These are phyloP conservation scores for Rickenella mellea DNA, from an alignment of 768 basidiomycete genomes.

Conservation along the genomic window DNA sequence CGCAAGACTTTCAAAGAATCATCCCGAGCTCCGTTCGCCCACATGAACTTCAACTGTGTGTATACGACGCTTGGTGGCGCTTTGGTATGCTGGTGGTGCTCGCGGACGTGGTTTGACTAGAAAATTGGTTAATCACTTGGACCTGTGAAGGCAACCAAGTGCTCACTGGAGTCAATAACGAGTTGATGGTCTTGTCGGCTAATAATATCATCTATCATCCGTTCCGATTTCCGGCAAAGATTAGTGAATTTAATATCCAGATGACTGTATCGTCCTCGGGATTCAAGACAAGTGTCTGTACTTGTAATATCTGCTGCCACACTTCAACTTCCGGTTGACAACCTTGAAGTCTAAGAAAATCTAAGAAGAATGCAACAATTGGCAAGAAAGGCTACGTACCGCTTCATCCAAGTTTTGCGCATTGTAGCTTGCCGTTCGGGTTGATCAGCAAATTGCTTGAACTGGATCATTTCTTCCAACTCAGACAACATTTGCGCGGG, in stretches of 20 bases:
- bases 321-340: conserved; percentile 98
- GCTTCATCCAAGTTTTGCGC: conserved; percentile 95
- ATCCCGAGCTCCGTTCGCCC: conserved; percentile 75
- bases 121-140: background rate
- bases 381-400: conserved; percentile 37
- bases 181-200: conserved; percentile 95
- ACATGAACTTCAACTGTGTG: conserved; percentile 90
- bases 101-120: conserved; percentile 38
- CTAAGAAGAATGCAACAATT: background rate
- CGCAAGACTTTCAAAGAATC: conserved; percentile 78
- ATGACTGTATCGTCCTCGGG: conserved; percentile 93
- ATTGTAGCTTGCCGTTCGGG: conserved; percentile 86
- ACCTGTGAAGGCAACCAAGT: conserved; percentile 10
- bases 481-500: conserved; percentile 98
- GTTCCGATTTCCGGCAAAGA: conserved; percentile 88
- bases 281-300: conserved; percentile 84
- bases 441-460: conserved; percentile 91
- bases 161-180: conserved; percentile 71
- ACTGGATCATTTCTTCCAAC: conserved; percentile 92
- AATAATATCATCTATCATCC: too few relatives aligned
- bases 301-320: conserved; percentile 96
- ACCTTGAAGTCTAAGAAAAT: conserved; percentile 64
- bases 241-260: conserved; percentile 99
- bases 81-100: conserved; percentile 49
- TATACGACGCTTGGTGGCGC: conserved; percentile 96